Evolutionary conservation across 2,329 filamentous ascomycete species (phyloP), one percentile per base, ranked within the genome.

Genomic region (Pyrenophora tritici-repentis): DNA sequence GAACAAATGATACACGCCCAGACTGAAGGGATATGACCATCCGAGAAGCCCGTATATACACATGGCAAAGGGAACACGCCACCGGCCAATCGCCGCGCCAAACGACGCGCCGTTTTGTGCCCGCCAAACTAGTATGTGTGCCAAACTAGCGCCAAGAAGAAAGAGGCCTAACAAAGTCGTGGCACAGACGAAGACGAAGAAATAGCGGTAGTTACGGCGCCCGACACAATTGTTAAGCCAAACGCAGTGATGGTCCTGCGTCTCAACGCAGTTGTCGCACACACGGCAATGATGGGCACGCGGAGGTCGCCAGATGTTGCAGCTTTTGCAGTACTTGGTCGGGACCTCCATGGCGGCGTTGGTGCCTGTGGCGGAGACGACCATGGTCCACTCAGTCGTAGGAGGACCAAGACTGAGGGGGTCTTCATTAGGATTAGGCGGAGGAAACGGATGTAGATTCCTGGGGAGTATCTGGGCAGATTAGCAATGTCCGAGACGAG

Each of bases 181-280:
- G 12, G 87, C 86, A 46, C 85, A 85, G 59, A 99, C 86, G 74
- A 97, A 99, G 9, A 89, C 84, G 72, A 97, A 97, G 75, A 99
- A 99, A 74, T 93, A 97, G 58, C 94, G 90, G 76, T 99, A 99
- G 76, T 99, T 99, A 65, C 94, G 90, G 60, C 93, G 88, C 36
- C 94, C 94, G 42, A 99, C 88, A 65, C 94, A 99, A 73, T 99
- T 99, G 77, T 99, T 99, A 58, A 99, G 84, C 94, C 94, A 99
- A 13, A 97, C 92, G 68, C 94, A 99, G 75, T 99, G 94, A 69
- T 99, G 94, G 68, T 99, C 94, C 62, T 97, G 91, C 0, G 91
- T 96, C 74, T 99, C 94, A 53, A 99, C 85, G 72, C 94, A 99
- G 73, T 95, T 97, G 75, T 99, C 93, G 76, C 94, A 99, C 22